A percentile compares a stretch with the other conserved stretches of the same genome.
phyloP scores from a whole-genome alignment of 2,329 filamentous ascomycete species.

The Thermomyces lanuginosus region DNA sequence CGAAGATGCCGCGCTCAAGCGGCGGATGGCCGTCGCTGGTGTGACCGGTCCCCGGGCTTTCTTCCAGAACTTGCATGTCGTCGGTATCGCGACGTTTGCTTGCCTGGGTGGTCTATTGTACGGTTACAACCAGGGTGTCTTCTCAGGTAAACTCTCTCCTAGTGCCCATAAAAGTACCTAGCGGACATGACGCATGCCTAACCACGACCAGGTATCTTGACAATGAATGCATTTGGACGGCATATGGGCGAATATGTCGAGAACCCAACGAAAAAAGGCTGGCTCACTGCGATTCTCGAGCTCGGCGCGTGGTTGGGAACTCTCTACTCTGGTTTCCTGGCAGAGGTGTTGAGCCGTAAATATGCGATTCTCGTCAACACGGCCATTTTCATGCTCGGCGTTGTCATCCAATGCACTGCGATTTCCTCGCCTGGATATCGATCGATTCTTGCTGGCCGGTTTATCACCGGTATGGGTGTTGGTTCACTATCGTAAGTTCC shows the following conservation, averaged over 20 bases:
- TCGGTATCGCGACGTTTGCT: constrained; percentile 44
- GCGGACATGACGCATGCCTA: constrained; percentile 1
- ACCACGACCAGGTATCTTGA: constrained; percentile 7
- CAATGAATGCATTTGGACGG: constrained; percentile 7
- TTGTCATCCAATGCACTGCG: constrained; percentile 51
- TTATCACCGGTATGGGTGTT: constrained; percentile 44
- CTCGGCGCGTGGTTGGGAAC: constrained; percentile 64
- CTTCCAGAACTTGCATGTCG: constrained; percentile 45
- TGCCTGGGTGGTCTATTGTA: constrained; percentile 39
- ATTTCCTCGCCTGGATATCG: constrained; percentile 2
- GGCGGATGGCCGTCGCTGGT: constrained; percentile 40
- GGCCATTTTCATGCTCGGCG: constrained; percentile 40
- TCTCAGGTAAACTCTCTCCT: constrained; percentile 6
- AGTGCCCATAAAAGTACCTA: neutral
- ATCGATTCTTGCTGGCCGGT: constrained; percentile 51
- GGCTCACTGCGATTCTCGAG: constrained; percentile 45
- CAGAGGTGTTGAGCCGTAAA: constrained; percentile 52
- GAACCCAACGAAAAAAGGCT: constrained; percentile 13
- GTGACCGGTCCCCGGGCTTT: constrained; percentile 36
- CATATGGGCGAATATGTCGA: constrained; percentile 12
- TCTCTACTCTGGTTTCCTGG: constrained; percentile 53
- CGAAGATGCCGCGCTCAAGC: constrained; percentile 36
- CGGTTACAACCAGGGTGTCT: constrained; percentile 15
- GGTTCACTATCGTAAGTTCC: constrained; percentile 21
- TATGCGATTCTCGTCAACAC: constrained; percentile 32